A percentile compares a stretch with the other conserved stretches of the same genome.
phyloP scores from a whole-genome alignment of 805 yeast species.

The Cyberlindnera americana region DNA sequence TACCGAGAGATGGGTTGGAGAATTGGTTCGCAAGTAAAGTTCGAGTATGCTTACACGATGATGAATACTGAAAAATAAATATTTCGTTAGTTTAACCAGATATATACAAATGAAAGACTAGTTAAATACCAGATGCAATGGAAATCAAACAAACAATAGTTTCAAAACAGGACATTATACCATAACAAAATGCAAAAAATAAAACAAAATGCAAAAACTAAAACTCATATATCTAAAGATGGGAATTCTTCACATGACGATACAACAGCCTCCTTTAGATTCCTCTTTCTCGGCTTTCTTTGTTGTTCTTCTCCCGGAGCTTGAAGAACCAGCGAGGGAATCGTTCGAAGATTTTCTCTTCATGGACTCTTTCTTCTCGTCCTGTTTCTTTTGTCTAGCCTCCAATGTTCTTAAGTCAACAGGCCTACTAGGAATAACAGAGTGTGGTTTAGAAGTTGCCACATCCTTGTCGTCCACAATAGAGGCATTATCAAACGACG shows the following conservation, averaged over 20 bases:
- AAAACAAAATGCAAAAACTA: not conserved
- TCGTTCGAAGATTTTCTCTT: not conserved
- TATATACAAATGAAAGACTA: too few species aligned
- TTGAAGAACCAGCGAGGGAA: too few species aligned
- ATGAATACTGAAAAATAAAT: not conserved
- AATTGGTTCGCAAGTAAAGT: constrained; percentile 43
- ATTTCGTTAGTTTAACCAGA: too few species aligned
- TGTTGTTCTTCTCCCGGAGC: not conserved
- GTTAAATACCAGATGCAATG: too few species aligned
- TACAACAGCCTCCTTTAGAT: constrained; percentile 7
- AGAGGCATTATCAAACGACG: constrained; percentile 5
- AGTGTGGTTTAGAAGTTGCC: not conserved
- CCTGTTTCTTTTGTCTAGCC: constrained; percentile 1
- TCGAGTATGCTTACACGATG: constrained; percentile 22
- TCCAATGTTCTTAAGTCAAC: constrained; percentile 1
- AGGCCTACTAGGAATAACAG: constrained; percentile 2
- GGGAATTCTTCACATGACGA: constrained; percentile 5
- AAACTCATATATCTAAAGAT: not conserved
- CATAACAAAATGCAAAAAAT: too few species aligned
- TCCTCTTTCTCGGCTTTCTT: constrained; percentile 1
- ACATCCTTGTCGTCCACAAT: constrained; percentile 1
- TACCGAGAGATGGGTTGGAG: constrained; percentile 45
- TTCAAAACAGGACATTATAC: too few species aligned
- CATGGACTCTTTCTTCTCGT: not conserved
- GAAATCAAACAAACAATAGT: too few species aligned